These are phyloP conservation scores for Trichaptum fuscoviolaceum DNA, from an alignment of 768 basidiomycete species.

Conservation along the genomic window DNA sequence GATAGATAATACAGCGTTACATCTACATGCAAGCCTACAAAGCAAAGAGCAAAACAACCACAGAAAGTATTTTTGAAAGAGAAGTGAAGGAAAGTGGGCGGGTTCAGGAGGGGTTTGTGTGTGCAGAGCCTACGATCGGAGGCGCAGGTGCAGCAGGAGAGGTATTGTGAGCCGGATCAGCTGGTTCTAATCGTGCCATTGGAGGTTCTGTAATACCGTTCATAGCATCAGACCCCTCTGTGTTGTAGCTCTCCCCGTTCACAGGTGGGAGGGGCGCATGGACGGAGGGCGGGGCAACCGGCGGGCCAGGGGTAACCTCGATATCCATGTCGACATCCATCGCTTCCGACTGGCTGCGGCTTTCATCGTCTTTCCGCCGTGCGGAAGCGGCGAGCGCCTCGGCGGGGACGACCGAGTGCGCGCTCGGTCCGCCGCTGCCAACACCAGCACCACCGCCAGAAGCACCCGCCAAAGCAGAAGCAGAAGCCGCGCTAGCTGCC, in stretches of 20 bases:
- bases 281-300: neutral
- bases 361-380: slow-evolving; percentile 30
- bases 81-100: neutral
- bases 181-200: neutral
- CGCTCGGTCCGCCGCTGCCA: slow-evolving; percentile 68
- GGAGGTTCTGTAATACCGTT: slow-evolving; percentile 11
- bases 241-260: neutral
- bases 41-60: neutral
- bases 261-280: neutral
- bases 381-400: slow-evolving; percentile 19
- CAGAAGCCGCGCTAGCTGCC: neutral
- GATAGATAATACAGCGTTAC: too few species aligned
- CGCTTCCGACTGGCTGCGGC: slow-evolving; percentile 10
- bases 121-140: neutral
- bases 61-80: neutral
- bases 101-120: neutral
- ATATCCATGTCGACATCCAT: slow-evolving; percentile 9
- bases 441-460: slow-evolving; percentile 56
- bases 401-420: slow-evolving; percentile 43
- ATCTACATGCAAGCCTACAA: neutral
- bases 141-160: neutral
- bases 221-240: slow-evolving; percentile 6
- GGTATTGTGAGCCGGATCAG: neutral
- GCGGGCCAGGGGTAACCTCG: neutral
- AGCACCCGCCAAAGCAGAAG: slow-evolving; percentile 35